These are phyloP conservation scores for Plantago lanceolata DNA, from an alignment of 305 asterid species.

Conservation along the genomic window DNA sequence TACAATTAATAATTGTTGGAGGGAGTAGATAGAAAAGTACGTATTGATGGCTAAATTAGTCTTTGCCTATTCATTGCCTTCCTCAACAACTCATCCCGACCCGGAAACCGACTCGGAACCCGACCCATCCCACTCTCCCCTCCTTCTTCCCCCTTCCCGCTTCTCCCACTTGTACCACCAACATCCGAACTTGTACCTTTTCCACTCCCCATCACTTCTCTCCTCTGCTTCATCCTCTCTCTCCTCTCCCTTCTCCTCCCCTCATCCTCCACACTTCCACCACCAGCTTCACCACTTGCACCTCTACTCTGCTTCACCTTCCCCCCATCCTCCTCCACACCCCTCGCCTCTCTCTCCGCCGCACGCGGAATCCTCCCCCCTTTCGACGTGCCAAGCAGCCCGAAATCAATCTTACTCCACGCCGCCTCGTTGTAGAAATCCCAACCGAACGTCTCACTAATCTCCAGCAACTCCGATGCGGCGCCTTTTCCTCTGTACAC, in stretches of 20 bases:
- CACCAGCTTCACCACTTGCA: not conserved
- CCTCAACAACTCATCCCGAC: conserved; percentile 49
- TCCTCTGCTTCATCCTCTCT: conserved; percentile 19
- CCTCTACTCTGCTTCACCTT: conserved; percentile 28
- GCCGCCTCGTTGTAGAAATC: conserved; percentile 62
- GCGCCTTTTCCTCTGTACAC: conserved; percentile 12
- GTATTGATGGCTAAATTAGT: not conserved
- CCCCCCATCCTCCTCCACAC: conserved; percentile 44
- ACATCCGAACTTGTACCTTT: not conserved
- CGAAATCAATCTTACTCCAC: conserved; percentile 68
- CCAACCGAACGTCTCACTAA: conserved; percentile 75
- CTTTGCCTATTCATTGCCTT: conserved; percentile 29
- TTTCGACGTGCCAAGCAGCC: conserved; percentile 65
- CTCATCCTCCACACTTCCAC: not conserved
- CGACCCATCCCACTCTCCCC: not conserved
- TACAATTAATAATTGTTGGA: too few relatives aligned
- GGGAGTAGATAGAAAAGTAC: too few relatives aligned
- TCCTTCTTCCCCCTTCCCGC: not conserved
- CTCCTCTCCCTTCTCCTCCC: not conserved
- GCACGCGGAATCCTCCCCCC: conserved; percentile 67
- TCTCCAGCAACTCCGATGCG: conserved; percentile 53
- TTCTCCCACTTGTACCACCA: not conserved
- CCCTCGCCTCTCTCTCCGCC: conserved; percentile 17
- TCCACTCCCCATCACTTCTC: not conserved
- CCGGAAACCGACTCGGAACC: conserved; percentile 47